Conservation (phyloP, 139 green algal genomes). For the Picochlorum costavermella region DNA sequence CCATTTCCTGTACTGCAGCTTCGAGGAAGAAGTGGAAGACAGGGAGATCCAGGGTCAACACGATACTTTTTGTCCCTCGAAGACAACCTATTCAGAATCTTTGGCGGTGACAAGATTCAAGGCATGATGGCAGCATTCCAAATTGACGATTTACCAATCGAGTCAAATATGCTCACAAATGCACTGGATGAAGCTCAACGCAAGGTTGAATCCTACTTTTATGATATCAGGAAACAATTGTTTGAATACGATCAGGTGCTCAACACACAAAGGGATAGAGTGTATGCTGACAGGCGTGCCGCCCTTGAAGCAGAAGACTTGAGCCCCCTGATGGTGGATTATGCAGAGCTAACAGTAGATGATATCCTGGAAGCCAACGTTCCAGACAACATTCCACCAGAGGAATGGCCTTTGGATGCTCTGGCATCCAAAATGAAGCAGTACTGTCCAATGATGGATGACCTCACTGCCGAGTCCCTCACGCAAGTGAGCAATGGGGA, state of each 20-base stretch:
- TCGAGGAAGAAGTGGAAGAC: slow-evolving; percentile 32
- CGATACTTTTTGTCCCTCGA: slow-evolving; percentile 92
- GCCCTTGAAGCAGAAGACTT: slow-evolving; percentile 70
- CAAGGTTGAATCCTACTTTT: slow-evolving; percentile 97
- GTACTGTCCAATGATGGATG: slow-evolving; percentile 87
- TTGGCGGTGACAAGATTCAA: slow-evolving; percentile 94
- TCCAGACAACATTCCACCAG: slow-evolving; percentile 39
- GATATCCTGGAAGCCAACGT: slow-evolving; percentile 97
- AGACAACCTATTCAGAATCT: slow-evolving; percentile 91
- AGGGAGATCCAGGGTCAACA: slow-evolving; percentile 89
- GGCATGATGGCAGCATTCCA: slow-evolving; percentile 84
- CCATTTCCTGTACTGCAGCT: slow-evolving; percentile 13
- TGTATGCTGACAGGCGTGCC: slow-evolving; percentile 80
- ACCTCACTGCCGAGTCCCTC: slow-evolving; percentile 43
- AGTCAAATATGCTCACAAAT: slow-evolving; percentile 90
- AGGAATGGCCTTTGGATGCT: slow-evolving; percentile 76
- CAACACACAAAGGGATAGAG: slow-evolving; percentile 92
- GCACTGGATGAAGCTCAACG: slow-evolving; percentile 91
- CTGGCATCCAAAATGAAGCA: slow-evolving; percentile 87
- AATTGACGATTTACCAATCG: slow-evolving; percentile 94
- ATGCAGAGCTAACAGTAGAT: slow-evolving; percentile 88
- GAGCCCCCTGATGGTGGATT: slow-evolving; percentile 75
- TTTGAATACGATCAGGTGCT: slow-evolving; percentile 98
- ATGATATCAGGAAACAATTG: slow-evolving; percentile 93
- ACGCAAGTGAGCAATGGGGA: slow-evolving; percentile 22